phyloP scores from a whole-genome alignment of 768 basidiomycete genomes.

The Phaeolepiota aurea region DNA sequence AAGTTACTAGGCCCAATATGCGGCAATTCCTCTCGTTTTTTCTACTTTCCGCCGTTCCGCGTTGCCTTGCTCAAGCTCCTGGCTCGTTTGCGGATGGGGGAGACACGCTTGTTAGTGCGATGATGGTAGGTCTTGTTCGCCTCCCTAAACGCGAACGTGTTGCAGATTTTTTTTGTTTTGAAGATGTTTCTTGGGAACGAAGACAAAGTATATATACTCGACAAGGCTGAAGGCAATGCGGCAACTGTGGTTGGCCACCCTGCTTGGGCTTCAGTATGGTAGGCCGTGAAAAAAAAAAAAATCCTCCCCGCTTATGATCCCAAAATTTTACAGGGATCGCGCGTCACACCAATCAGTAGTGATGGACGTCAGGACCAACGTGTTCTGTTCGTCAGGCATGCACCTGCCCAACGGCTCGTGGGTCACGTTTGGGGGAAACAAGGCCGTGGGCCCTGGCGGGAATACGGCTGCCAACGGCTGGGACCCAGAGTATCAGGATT shows the following conservation, averaged over 20 bases:
- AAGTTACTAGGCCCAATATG: background rate
- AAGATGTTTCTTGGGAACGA: constrained; percentile 77
- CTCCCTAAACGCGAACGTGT: constrained; percentile 2
- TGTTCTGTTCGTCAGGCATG: constrained; percentile 79
- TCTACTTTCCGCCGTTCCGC: constrained; percentile 10
- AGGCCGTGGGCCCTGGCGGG: constrained; percentile 62
- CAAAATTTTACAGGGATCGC: constrained; percentile 42
- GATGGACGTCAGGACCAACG: constrained; percentile 69
- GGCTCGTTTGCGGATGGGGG: constrained; percentile 41
- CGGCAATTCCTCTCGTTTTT: too few relatives aligned
- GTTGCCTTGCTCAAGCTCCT: constrained; percentile 21
- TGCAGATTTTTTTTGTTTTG: constrained; percentile 1
- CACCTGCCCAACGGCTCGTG: constrained; percentile 76
- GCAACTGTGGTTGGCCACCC: constrained; percentile 60
- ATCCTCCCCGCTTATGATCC: constrained; percentile 1
- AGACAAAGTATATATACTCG: constrained; percentile 83
- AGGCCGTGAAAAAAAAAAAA: constrained; percentile 4
- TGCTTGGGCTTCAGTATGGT: constrained; percentile 71
- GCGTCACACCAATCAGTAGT: constrained; percentile 44
- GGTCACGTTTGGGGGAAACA: constrained; percentile 71
- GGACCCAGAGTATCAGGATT: constrained; percentile 69
- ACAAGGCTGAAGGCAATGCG: constrained; percentile 80
- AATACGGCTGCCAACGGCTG: constrained; percentile 44
- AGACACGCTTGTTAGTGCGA: constrained; percentile 36
- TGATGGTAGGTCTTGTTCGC: constrained; percentile 34